Percentiles rank a stretch among this genome's conserved stretches.
These are phyloP conservation scores for Forsythia viridissima DNA, from an alignment of 257 asterid species.

Conservation along the genomic window DNA sequence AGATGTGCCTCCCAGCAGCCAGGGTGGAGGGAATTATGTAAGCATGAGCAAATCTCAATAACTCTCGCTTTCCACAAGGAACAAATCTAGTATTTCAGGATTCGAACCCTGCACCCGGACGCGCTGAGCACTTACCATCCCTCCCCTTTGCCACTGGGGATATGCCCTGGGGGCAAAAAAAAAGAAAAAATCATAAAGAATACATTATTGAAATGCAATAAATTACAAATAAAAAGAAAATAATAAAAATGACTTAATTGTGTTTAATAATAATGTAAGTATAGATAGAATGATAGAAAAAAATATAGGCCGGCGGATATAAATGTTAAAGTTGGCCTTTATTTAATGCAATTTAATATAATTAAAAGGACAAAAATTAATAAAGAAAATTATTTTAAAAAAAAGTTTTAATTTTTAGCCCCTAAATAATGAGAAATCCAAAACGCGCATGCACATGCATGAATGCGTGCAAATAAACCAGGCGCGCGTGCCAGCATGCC, in stretches of 20 bases:
- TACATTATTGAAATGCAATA: not conserved
- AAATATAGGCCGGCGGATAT: not conserved
- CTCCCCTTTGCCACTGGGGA: too few species aligned
- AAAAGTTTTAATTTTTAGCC: not conserved
- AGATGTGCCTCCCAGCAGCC: too few species aligned
- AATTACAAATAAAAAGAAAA: not conserved
- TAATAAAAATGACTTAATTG: not conserved
- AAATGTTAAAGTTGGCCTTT: not conserved
- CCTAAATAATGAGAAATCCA: slow-evolving; percentile 12
- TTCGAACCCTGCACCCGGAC: too few species aligned
- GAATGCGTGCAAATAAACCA: slow-evolving; percentile 34
- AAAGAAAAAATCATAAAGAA: not conserved
- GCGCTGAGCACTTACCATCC: too few species aligned
- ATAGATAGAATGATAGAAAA: not conserved
- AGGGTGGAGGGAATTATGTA: too few species aligned
- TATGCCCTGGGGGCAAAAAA: too few species aligned
- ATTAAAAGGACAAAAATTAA: not conserved
- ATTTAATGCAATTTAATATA: not conserved
- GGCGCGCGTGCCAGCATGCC: slow-evolving; percentile 49
- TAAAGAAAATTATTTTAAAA: not conserved
- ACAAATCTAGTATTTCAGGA: too few species aligned
- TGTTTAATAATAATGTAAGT: not conserved
- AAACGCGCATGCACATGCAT: slow-evolving; percentile 40
- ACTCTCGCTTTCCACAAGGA: too few species aligned
- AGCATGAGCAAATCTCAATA: too few species aligned